A percentile compares a stretch with the other conserved stretches of the same genome.
These are phyloP conservation scores for Solanum appendiculatum DNA, from an alignment of 257 asterid genomes.

Conservation along the genomic window DNA sequence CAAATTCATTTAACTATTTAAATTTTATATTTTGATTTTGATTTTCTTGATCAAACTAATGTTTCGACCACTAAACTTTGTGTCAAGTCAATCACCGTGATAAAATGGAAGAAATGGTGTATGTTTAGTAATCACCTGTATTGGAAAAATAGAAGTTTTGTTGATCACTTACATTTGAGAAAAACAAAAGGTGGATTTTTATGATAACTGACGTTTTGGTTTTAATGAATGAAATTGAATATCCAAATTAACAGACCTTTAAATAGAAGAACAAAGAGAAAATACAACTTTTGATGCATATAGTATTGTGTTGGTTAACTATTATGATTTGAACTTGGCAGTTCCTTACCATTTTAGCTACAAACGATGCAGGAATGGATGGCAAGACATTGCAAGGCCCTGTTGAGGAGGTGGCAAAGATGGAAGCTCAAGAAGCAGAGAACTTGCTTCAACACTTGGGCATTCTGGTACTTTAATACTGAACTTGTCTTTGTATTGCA, in stretches of 20 bases:
- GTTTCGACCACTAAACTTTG: not conserved
- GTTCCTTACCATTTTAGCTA: not conserved
- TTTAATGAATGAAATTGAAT: not conserved
- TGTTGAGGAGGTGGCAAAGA: conserved; percentile 64
- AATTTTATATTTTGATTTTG: not conserved
- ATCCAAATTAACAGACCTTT: not conserved
- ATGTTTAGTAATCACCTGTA: not conserved
- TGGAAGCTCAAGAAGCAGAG: conserved; percentile 69
- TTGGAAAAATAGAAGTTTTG: not conserved
- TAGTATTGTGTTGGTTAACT: not conserved
- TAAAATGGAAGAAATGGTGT: not conserved
- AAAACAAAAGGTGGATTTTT: not conserved
- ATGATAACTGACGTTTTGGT: not conserved
- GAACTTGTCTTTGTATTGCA: not conserved
- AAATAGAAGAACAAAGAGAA: not conserved
- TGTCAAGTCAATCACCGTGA: not conserved
- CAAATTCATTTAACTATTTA: not conserved
- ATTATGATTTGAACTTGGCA: not conserved
- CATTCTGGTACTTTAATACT: conserved; percentile 32
- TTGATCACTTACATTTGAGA: not conserved
- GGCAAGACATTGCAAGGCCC: conserved; percentile 50
- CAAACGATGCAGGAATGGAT: conserved; percentile 20
- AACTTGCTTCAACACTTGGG: conserved; percentile 54
- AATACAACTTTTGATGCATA: not conserved
- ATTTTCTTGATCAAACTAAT: not conserved